phyloP scores from a whole-genome alignment of 2,329 filamentous ascomycete genomes.

The Phialophora verrucosa region DNA sequence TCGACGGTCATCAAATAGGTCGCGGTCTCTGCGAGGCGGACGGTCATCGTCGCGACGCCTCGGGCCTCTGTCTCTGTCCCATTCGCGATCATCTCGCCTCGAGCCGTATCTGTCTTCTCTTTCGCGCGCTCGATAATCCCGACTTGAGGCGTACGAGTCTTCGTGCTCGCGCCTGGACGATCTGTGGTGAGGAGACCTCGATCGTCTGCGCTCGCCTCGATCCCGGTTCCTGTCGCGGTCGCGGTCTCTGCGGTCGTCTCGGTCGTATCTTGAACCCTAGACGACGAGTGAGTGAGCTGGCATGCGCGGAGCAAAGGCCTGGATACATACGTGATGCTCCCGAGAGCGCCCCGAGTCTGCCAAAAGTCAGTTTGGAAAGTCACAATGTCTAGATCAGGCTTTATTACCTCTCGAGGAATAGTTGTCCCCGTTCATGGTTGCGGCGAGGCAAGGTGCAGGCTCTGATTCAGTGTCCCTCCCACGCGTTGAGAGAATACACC shows the following conservation, averaged over 20 bases:
- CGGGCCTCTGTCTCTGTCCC: conserved; percentile 72
- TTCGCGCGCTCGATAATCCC: conserved; percentile 89
- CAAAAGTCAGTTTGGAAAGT: conserved; percentile 44
- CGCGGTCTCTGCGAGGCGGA: conserved; percentile 61
- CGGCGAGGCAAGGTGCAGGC: conserved; percentile 15
- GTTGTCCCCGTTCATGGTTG: conserved; percentile 81
- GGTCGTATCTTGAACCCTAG: conserved; percentile 56
- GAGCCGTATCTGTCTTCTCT: conserved; percentile 88
- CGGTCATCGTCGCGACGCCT: conserved; percentile 71
- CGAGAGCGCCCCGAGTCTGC: conserved; percentile 59
- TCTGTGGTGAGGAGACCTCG: conserved; percentile 81
- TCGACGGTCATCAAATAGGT: conserved; percentile 68
- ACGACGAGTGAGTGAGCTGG: conserved; percentile 36
- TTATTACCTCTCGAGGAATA: conserved; percentile 76
- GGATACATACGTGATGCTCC: conserved; percentile 56
- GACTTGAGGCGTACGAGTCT: conserved; percentile 90
- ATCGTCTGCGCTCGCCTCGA: conserved; percentile 68
- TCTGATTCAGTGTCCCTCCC: background rate
- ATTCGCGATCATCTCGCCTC: conserved; percentile 71
- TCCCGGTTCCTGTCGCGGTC: conserved; percentile 52
- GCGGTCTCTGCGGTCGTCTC: conserved; percentile 50
- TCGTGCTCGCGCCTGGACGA: conserved; percentile 73
- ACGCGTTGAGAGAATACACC: background rate
- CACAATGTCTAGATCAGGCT: conserved; percentile 10
- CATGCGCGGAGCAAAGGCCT: background rate